These are phyloP conservation scores for Botryotinia narcissicola DNA, from an alignment of 2,329 filamentous ascomycete genomes.

Conservation along the genomic window DNA sequence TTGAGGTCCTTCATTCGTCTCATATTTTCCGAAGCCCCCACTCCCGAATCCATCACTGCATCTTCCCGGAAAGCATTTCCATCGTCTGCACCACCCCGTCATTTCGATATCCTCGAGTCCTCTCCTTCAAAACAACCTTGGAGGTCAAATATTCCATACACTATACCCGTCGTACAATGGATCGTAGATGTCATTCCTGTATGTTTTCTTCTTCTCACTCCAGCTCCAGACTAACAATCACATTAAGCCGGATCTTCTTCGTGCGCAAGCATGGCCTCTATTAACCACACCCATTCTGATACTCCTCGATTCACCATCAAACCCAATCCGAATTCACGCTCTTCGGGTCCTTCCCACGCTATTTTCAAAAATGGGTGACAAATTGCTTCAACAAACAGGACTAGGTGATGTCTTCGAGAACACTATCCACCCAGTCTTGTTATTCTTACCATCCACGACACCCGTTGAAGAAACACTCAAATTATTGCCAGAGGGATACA, in stretches of 20 bases:
- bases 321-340: conserved; percentile 50
- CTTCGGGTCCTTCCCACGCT: conserved; percentile 55
- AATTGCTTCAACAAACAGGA: conserved; percentile 59
- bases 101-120: conserved; percentile 40
- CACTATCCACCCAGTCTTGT: conserved; percentile 67
- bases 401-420: conserved; percentile 67
- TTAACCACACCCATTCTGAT: conserved; percentile 68
- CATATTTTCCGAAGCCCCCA: conserved; percentile 57
- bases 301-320: conserved; percentile 60
- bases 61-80: conserved; percentile 55
- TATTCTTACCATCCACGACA: conserved; percentile 74
- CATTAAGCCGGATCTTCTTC: conserved; percentile 2
- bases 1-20: conserved; percentile 64
- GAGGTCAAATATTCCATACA: conserved; percentile 54
- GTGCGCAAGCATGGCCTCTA: conserved; percentile 60
- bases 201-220: conserved; percentile 32
- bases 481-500: conserved; percentile 65
- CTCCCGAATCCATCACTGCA: conserved; percentile 52
- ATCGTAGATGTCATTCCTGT: conserved; percentile 52
- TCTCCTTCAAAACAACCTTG: conserved; percentile 54
- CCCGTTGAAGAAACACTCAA: conserved; percentile 65
- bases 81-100: conserved; percentile 41
- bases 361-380: conserved; percentile 51
- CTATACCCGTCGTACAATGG: conserved; percentile 61
- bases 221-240: neutral